Evolutionary conservation across 257 asterid species (phyloP), one percentile per base, ranked within the genome.

Genomic region (Haberlea rhodopensis): DNA sequence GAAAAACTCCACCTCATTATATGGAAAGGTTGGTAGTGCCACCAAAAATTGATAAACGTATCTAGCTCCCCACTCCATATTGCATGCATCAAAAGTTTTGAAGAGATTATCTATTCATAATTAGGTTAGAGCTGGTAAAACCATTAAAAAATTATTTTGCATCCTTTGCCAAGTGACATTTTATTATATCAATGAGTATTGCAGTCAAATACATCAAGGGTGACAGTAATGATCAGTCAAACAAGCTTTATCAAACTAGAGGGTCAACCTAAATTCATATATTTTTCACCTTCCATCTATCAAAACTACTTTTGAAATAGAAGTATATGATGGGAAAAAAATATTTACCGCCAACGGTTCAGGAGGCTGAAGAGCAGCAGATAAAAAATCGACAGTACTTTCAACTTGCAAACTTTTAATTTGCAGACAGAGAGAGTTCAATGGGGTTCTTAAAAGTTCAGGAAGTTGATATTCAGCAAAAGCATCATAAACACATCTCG

Each of bases 351-450:
- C 90, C 78, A 87, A 72, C 46, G 90, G 82, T 80, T 78, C 89
- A 67, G 98, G 98, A 8, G 99, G 91, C 80, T 92, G 96, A 78
- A 89, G 90, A 69, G 99, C 97, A 77, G 99, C 83, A 55, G 99
- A 87, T 45, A 92, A 80, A 75, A 92, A 92, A 57, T 68, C 88
- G 54, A 91, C 95, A 45, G 86, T 85, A 74, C 95, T 87, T 73
- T 79, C 82, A 55, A 92, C 96, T 82, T 89, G 94, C 76, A 92
- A 80, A 71, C 96, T 85, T 78, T 92, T 92, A 60, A 92, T 92
- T 89, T 92, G 99, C 90, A 92, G 75, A 79, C 97, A 92, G 73
- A 92, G 99, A 73, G 99, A 92, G 76, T 92, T 92, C 72, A 92
- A 59, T 64, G 99, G 97, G 63, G 99, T 92, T 71, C 99, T 82